These are phyloP conservation scores for Amanita brunnescens DNA, from an alignment of 768 basidiomycete species.

Conservation along the genomic window DNA sequence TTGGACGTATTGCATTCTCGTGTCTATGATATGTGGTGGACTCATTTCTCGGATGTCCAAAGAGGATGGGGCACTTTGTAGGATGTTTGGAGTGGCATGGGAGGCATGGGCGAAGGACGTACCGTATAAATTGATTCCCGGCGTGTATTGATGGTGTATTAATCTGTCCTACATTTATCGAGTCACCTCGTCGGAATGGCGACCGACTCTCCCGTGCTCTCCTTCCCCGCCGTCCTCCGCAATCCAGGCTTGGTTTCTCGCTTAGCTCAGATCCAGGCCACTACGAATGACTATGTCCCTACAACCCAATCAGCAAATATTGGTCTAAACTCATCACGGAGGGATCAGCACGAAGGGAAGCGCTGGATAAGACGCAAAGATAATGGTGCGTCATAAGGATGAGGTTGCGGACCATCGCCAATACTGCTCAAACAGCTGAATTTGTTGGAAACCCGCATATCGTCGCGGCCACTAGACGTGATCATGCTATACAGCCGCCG, in stretches of 20 bases:
- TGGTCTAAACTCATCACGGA: conserved; percentile 29
- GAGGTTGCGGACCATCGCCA: background rate
- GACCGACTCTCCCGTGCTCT: conserved; percentile 32
- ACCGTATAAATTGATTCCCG: conserved; percentile 40
- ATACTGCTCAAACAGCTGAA: conserved; percentile 36
- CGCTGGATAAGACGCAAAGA: conserved; percentile 71
- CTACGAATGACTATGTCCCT: conserved; percentile 9
- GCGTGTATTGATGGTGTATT: conserved; percentile 30
- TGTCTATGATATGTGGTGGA: conserved; percentile 22
- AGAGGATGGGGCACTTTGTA: conserved; percentile 36
- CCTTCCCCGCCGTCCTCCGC: conserved; percentile 65
- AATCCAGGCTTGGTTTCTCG: conserved; percentile 44
- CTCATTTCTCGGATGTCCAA: conserved; percentile 32
- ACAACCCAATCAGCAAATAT: conserved; percentile 5
- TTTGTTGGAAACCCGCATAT: conserved; percentile 72
- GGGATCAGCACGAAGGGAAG: conserved; percentile 67
- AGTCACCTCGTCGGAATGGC: background rate
- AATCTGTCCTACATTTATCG: background rate
- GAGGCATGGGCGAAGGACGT: conserved; percentile 35
- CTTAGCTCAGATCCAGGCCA: conserved; percentile 42
- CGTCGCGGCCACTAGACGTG: conserved; percentile 47
- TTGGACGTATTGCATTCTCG: conserved; percentile 19
- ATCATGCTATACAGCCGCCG: conserved; percentile 40
- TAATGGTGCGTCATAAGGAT: conserved; percentile 46
- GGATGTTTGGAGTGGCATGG: conserved; percentile 34